Conservation (phyloP, 2,329 filamentous ascomycete species). For the Emericellopsis atlantica region DNA sequence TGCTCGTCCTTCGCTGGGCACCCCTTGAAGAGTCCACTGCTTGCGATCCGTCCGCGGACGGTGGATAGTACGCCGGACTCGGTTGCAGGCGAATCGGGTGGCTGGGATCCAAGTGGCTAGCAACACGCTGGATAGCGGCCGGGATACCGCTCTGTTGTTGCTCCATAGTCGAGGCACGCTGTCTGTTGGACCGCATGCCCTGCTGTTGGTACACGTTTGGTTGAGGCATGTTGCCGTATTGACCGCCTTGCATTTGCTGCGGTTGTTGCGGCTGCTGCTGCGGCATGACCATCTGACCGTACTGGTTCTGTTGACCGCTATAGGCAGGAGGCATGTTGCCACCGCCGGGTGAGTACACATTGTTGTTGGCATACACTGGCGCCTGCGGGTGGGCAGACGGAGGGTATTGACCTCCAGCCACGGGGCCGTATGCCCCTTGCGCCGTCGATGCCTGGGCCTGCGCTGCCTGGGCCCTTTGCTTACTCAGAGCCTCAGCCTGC, state of each 20-base stretch:
- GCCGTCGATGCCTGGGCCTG: slow-evolving; percentile 58
- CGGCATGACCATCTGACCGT: slow-evolving; percentile 62
- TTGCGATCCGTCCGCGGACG: slow-evolving; percentile 70
- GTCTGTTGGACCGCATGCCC: slow-evolving; percentile 63
- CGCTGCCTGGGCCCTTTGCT: slow-evolving; percentile 69
- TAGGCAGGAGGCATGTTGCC: slow-evolving; percentile 52
- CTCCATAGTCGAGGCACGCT: slow-evolving; percentile 93
- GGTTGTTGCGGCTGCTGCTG: slow-evolving; percentile 55
- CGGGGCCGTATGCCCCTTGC: slow-evolving; percentile 50
- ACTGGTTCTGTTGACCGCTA: slow-evolving; percentile 49
- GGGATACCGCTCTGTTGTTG: slow-evolving; percentile 89
- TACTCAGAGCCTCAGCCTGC: slow-evolving; percentile 85
- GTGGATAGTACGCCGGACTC: slow-evolving; percentile 93
- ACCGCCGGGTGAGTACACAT: slow-evolving; percentile 58
- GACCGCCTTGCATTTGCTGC: slow-evolving; percentile 25
- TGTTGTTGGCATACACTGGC: slow-evolving; percentile 71
- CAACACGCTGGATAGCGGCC: slow-evolving; percentile 82
- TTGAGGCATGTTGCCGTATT: slow-evolving; percentile 45
- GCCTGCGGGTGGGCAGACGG: slow-evolving; percentile 37
- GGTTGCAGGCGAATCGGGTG: slow-evolving; percentile 90
- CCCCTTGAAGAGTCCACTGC: slow-evolving; percentile 42
- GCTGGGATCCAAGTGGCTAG: slow-evolving; percentile 88
- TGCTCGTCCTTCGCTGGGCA: slow-evolving; percentile 62
- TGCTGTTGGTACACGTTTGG: slow-evolving; percentile 47
- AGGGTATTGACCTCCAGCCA: slow-evolving; percentile 33